Base-by-base conservation (phyloP, 2,329 filamentous ascomycete species). In the Colletotrichum orbiculare region DNA sequence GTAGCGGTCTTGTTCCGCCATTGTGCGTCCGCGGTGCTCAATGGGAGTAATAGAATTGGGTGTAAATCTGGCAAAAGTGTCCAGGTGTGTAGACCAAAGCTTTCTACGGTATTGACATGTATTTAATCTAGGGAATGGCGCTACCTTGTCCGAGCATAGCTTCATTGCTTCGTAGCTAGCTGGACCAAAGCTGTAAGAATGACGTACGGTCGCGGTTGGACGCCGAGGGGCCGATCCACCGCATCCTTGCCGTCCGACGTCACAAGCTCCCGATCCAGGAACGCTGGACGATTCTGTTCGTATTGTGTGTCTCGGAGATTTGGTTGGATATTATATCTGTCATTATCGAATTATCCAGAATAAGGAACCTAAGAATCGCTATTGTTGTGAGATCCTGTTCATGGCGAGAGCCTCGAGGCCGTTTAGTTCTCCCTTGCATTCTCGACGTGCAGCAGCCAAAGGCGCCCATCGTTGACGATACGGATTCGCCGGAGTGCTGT, bases 1-100 rank as follows among this genome's bases (percentile, higher is more conserved):
- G 12, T 68, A 71, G 48, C 69, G 68, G 13, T 71, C 69, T 59
- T 69, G 69, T 34, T 69, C 69, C 38, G 60, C 56, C 60, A 56
- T 72, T n/a, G 59, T 68, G 42, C 52, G 54, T 53, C 43, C 42
- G 17, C 3, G 11, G 6, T 17, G 60, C 50, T 60, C 62, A 65
- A 56, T 65, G 62, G 45, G 38, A 10, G 17, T 34, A 6, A 9
- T 25, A 33, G 17, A 15, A 35, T n/a, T 46, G 7, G 8, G 6
- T 33, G n/a, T 53, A n/a, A 17, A 13, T 13, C 6, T 43, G 12
- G 35, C 25, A 35, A 13, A 13, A 7, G 25, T 34, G 38, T 38
- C 15, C 10, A 49, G 9, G 38, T 37, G 11, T n/a, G 13, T 11
- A 11, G 13, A 25, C 25, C 25, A 25, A 25, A 25, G 25, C 25